These are phyloP conservation scores for Phialophora verrucosa DNA, from an alignment of 2,329 filamentous ascomycete species.

Conservation along the genomic window DNA sequence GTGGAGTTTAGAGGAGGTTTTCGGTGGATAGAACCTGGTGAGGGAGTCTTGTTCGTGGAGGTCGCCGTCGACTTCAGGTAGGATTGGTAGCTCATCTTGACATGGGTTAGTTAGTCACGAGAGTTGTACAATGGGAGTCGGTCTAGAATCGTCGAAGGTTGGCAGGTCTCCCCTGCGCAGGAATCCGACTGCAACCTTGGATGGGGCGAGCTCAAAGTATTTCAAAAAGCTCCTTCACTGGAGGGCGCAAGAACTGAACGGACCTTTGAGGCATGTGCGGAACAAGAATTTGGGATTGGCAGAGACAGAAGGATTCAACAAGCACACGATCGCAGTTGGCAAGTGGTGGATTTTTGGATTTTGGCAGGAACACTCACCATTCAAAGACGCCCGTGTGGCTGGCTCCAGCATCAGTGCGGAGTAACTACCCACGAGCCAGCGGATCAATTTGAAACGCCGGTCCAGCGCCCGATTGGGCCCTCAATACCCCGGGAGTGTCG, in stretches of 20 bases:
- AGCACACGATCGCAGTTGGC: neutral
- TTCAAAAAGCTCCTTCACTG: neutral
- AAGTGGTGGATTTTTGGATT: neutral
- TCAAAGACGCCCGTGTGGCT: neutral
- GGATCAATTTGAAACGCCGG: neutral
- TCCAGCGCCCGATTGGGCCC: neutral
- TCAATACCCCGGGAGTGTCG: neutral
- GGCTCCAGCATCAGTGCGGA: neutral
- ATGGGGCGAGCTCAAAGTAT: neutral
- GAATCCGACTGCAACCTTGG: neutral
- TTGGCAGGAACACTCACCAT: conserved; percentile 3
- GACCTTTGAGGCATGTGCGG: neutral
- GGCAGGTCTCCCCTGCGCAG: neutral
- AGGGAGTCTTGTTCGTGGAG: conserved; percentile 23
- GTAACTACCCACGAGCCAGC: neutral
- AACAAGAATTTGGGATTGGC: neutral
- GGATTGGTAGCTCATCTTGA: conserved; percentile 34
- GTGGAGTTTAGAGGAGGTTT: conserved; percentile 24
- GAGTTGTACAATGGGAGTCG: neutral
- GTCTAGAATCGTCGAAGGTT: neutral
- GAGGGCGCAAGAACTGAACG: neutral
- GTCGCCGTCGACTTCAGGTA: conserved; percentile 29
- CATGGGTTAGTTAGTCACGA: neutral
- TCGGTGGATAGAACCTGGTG: conserved; percentile 28
- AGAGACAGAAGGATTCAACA: neutral